Base-by-base conservation (phyloP, 768 basidiomycete species). In the Lactifluus pinguis region DNA sequence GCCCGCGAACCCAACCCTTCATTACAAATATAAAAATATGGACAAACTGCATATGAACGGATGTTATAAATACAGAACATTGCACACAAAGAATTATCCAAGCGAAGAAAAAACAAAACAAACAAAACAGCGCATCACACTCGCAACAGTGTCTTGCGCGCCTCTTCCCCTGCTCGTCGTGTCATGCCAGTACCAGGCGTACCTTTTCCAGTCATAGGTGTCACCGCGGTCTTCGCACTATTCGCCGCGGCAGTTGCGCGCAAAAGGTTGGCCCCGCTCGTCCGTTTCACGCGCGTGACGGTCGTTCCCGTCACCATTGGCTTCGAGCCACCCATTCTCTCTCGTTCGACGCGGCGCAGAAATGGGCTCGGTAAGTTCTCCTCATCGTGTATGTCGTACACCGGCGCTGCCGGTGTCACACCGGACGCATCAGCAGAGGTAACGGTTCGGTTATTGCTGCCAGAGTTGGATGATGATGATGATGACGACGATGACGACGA, bases 311-410 rank as follows among this genome's bases (percentile, higher is more conserved):
- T 53, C 15, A 57, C 34, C 19, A 36, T 45, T 45, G 17, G 3
- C 36, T 10, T 25, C 25, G 11, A 68, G 11, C 65, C 64, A 13
- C 53, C 64, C 6, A 49, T 57, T 39, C 71, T 64, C 42, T 76
- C 77, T 29, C 75, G 71, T 34, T 83, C 83, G 5, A 62, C 72
- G 53, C 81, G 77, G 68, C 86, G 87, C 47, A 92, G 69, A 72
- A 92, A 92, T 6, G 90, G 91, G 68, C 87, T 89, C 0, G 90
- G 91, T 0, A 92, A 77, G 70, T 91, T 92, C 70, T 90, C 89
- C 69, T 90, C 90, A 68, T 92, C 89, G 0, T 77, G 76, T 10
- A 86, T 66, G 69, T 91, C 84, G 66, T 90, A 92, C 6, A 53
- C 34, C 6, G 65, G 63, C 34, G 53, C 44, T 8, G 57, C 36